Base-by-base conservation (phyloP, 179 eudicot genomes). In the Silene vulgaris region DNA sequence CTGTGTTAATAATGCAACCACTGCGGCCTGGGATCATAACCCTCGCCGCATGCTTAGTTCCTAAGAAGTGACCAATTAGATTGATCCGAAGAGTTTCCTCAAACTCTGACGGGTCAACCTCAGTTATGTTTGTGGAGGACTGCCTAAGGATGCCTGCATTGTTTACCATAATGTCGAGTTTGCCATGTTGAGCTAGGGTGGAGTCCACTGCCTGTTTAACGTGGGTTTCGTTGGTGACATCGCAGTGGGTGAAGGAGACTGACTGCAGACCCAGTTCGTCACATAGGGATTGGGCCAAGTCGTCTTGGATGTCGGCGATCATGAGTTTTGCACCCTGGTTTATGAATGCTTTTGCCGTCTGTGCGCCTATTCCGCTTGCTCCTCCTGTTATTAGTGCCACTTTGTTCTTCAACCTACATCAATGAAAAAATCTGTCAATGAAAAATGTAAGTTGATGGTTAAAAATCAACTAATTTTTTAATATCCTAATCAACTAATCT, bases 41-140 rank as follows among this genome's bases (percentile, higher is more conserved):
- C 8, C 79, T 30, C 19, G 85, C 83, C 7, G 80, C 85, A 29
- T 82, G 79, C 64, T 82, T 82, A 1, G 73, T 75, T 5, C 85
- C 82, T 28, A 78, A 74, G 52, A 79, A 82, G 2, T 76, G 59
- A 3, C 85, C 85, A 1, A 73, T 21, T 8, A 82, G 73, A 59
- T 81, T 78, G 9, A 64, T 17, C 9, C 16, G 16, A 1, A 82
- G 17, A 13, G 77, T 77, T 5, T 63, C 21, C 54, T 82, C 80
- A 28, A 82, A 82, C 26, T 79, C 78, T 8, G 56, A 63, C 28
- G 26, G 54, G 8, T 21, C 30, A 26, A 32, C 40, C 43, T 83
- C 81, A 0, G 52, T 11, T 32, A 83, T 77, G 67, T 40, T 5
- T 6, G 72, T 30, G 40, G 16, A 54, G 5, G 61, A 8, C 5